Evolutionary conservation across 495 filamentous ascomycete species (phyloP), one percentile per base, ranked within the genome.

Genomic region (Tuber indicum): DNA sequence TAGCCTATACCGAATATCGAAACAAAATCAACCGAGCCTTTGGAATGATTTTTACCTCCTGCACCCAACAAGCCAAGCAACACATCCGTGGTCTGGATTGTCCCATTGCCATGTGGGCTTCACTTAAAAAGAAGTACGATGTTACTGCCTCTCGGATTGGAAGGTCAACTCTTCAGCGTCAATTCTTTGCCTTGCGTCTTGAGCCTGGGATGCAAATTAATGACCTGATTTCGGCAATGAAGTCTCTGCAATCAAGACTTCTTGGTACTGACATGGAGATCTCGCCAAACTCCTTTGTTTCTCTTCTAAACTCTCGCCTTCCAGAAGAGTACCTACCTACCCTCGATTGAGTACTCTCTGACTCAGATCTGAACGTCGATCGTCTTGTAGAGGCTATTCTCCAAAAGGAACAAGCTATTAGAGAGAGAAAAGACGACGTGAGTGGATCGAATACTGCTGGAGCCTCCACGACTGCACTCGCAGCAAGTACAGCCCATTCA

Each of bases 401-500:
- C 6, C 46, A 21, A 7, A 49, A 21, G 17, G 3, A 49, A 21
- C 19, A 49, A 23, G 19, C 46, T 7, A 49, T 49, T 23, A 21
- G 19, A 23, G 6, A 21, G 1, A 21, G 19, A 6, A 21, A 21
- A 17, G 46, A 49, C 23, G 6, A 49, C 7, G 46, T 21, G 0
- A 49, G 0, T 23, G 46, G 19, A 21, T 49, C 6, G 5, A 49
- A 49, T 1, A 49, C 19, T 0, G 46, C 46, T 8, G 19, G 4
- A 49, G 19, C 46, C 6, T 21, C 46, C 1, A 49, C 19, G 23
- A 21, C 1, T 0, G 21, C 21, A 19, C 0, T 23, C 0, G 3
- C 19, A 0, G 19, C 19, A 6, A 19, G 6, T 0, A 6, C 2
- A 0, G 0, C 3, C 19, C 7, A 21, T 8, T 7, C 19, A 21